Percentiles rank a stretch among this genome's conserved stretches.
phyloP scores from a whole-genome alignment of 768 basidiomycete species.

The Podaxis sp. region DNA sequence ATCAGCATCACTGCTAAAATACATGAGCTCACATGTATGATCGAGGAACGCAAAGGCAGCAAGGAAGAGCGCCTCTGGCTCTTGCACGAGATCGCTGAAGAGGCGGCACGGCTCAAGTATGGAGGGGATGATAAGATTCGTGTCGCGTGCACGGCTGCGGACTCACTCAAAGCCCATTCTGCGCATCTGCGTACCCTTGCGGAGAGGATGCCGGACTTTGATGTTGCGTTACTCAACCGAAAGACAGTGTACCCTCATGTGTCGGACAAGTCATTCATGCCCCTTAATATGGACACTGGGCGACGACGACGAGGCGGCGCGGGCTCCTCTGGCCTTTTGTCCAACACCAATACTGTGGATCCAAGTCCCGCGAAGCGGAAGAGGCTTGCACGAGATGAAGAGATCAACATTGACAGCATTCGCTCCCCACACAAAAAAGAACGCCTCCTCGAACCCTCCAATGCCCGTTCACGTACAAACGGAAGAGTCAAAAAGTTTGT shows the following conservation, averaged over 20 bases:
- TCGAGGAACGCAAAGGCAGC: conserved; percentile 54
- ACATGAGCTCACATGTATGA: conserved; percentile 65
- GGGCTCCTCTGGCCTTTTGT: conserved; percentile 37
- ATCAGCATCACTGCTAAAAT: conserved; percentile 78
- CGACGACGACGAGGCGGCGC: conserved; percentile 55
- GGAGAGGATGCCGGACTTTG: conserved; percentile 59
- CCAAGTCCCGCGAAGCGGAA: conserved; percentile 65
- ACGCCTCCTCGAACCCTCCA: conserved; percentile 30
- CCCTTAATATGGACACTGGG: conserved; percentile 59
- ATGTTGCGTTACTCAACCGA: conserved; percentile 49
- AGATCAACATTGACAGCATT: conserved; percentile 41
- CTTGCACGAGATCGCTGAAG: conserved; percentile 91
- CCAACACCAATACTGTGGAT: conserved; percentile 46
- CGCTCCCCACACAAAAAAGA: conserved; percentile 66
- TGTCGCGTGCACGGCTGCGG: conserved; percentile 87
- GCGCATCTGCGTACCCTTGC: conserved; percentile 59
- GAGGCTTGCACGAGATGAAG: conserved; percentile 57
- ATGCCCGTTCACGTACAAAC: conserved; percentile 46
- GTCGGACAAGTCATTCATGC: conserved; percentile 62
- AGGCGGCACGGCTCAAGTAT: conserved; percentile 84
- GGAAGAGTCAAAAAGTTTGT: conserved; percentile 60
- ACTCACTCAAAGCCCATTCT: conserved; percentile 70
- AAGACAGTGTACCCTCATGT: conserved; percentile 77
- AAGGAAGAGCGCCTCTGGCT: conserved; percentile 81
- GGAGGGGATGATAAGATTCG: conserved; percentile 98